phyloP scores from a whole-genome alignment of 371 early-diverging fungal species.

The Mucor irregularis region DNA sequence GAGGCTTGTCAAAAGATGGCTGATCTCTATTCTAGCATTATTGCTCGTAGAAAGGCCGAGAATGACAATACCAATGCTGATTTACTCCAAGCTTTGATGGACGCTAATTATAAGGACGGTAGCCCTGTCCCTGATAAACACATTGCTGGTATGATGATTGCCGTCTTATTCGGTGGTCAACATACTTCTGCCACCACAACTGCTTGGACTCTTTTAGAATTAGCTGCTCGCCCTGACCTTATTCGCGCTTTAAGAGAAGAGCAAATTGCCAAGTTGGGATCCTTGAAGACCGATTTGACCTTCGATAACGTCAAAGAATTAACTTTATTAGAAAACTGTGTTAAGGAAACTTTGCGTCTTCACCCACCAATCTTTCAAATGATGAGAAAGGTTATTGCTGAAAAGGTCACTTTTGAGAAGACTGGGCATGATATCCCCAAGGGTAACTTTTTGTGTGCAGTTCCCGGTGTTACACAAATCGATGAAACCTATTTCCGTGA shows the following conservation, averaged over 20 bases:
- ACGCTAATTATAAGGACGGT: constrained; percentile 88
- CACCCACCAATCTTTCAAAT: constrained; percentile 92
- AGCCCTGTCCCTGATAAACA: constrained; percentile 74
- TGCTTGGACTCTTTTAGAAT: constrained; percentile 88
- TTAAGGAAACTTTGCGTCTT: constrained; percentile 92
- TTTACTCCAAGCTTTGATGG: constrained; percentile 84
- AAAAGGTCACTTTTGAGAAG: constrained; percentile 66
- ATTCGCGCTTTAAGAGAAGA: constrained; percentile 64
- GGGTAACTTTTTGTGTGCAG: constrained; percentile 86
- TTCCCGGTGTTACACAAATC: constrained; percentile 82
- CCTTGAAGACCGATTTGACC: constrained; percentile 56
- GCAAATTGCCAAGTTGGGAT: constrained; percentile 63
- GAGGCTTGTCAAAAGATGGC: constrained; percentile 84
- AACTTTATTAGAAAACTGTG: constrained; percentile 74
- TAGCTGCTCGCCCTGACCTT: constrained; percentile 79
- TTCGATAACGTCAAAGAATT: constrained; percentile 82
- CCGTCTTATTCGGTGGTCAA: constrained; percentile 94
- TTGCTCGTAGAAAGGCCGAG: constrained; percentile 72
- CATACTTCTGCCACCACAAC: constrained; percentile 94
- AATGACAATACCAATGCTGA: constrained; percentile 57
- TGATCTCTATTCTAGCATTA: constrained; percentile 77
- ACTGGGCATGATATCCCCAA: constrained; percentile 84
- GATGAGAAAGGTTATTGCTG: constrained; percentile 87
- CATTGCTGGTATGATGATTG: constrained; percentile 94
- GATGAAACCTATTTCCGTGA: constrained; percentile 80